Evolutionary conservation across 2,329 filamentous ascomycete species (phyloP), one percentile per base, ranked within the genome.

Genomic region (Pezizomycotina sp.): DNA sequence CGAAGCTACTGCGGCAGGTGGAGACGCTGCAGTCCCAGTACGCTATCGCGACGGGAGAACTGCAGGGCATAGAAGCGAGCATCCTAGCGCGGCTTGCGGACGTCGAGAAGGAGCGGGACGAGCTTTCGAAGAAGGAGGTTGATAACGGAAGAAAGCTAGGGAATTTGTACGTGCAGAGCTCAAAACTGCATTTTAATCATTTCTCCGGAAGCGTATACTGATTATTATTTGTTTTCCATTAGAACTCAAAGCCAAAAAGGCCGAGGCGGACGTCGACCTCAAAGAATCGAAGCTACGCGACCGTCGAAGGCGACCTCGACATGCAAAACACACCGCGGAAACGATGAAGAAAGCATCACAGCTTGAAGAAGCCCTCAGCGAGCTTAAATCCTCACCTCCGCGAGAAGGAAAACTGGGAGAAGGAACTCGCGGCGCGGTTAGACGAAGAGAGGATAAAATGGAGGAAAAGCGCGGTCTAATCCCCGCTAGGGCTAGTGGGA

Each of bases 11-110:
- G 27, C 74, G 89, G 25, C 91, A 98, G 58, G 78, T 98, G 35
- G 89, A 98, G 60, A 93, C 81, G 1, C 61, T 98, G 23, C 89
- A 98, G 57, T 89, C 80, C 5, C 91, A 98, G 55, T 92, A 98
- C 58, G 74, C 83, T 1, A 74, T 91, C 36, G 89, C 89, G 1
- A 89, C 81, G 48, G 82, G 92, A 53, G 98, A 98, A 51, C 98
- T 91, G 89, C 84, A 93, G 54, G 81, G 83, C 1, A 91, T 98
- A 44, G 86, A 98, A 57, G 71, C 78, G 6, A 91, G 80, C 2
- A 60, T 98, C 20, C 68, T 86, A 32, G 72, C 80, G 14, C 71
- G 84, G 38, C 67, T 89, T 7, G 67, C 74, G 3, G 75, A 64
- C 31, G 63, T 95, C 6, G 89, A 98, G 56, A 89, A 78, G 54